A percentile compares a stretch with the other conserved stretches of the same genome.
These are phyloP conservation scores for Talaromyces piceae DNA, from an alignment of 2,329 filamentous ascomycete species.

Conservation along the genomic window DNA sequence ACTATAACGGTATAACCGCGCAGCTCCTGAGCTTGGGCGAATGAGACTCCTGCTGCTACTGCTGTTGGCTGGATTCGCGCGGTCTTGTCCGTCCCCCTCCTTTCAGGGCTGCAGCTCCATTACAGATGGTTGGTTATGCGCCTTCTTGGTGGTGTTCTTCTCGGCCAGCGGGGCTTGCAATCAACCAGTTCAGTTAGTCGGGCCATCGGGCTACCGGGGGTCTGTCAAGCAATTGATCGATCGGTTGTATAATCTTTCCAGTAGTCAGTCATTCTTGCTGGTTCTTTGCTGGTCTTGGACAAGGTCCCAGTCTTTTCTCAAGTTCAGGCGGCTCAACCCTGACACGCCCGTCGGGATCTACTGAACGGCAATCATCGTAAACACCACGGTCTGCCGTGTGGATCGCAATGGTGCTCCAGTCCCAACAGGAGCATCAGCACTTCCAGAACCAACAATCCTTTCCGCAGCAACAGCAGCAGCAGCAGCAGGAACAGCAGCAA, in stretches of 20 bases:
- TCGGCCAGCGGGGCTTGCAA: slow-evolving; percentile 7
- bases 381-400: slow-evolving; percentile 4
- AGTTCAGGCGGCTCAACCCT: neutral
- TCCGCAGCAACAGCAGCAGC: slow-evolving; percentile 3
- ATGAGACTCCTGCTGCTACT: neutral
- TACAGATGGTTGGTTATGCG: slow-evolving; percentile 6
- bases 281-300: neutral
- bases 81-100: neutral
- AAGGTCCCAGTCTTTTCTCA: neutral
- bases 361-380: neutral
- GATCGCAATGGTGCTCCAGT: slow-evolving; percentile 18
- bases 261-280: neutral
- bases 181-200: slow-evolving; percentile 2
- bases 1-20: too few relatives aligned
- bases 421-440: slow-evolving; percentile 10
- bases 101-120: neutral
- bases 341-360: neutral
- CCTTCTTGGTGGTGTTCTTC: slow-evolving; percentile 3
- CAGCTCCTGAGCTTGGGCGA: slow-evolving; percentile 15
- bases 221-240: neutral
- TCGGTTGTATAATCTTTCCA: neutral
- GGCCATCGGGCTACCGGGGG: neutral
- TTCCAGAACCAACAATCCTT: slow-evolving; percentile 6
- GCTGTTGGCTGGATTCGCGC: neutral
- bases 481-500: slow-evolving; percentile 3